Conservation (phyloP, 257 asterid genomes). For the Coffea eugenioides region DNA sequence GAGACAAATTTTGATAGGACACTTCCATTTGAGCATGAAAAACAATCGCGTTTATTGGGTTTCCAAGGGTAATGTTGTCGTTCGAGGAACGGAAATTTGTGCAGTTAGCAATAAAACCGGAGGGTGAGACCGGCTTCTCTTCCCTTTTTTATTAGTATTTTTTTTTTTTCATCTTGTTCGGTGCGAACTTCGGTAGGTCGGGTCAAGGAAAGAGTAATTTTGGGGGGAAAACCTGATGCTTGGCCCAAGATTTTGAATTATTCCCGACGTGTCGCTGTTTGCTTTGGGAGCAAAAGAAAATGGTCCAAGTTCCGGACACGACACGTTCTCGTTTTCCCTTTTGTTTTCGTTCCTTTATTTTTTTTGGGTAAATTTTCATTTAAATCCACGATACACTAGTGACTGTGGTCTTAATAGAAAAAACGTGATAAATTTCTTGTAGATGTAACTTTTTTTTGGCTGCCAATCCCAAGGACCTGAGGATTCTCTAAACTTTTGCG, state of each 20-base stretch:
- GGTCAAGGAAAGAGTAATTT: conserved; percentile 10
- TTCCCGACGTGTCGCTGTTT: conserved; percentile 16
- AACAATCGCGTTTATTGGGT: neutral
- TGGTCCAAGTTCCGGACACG: neutral
- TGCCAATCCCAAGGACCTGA: no score
- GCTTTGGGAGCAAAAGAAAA: neutral
- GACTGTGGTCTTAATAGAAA: no score
- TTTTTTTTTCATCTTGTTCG: no score
- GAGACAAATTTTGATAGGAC: neutral
- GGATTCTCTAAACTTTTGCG: no score
- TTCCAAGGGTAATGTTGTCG: neutral
- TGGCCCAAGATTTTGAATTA: conserved; percentile 16
- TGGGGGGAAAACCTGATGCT: conserved; percentile 24
- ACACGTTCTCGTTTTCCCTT: no score
- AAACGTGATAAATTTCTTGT: no score
- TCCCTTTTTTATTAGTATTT: neutral
- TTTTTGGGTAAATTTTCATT: neutral
- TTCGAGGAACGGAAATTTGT: neutral
- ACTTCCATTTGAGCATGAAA: neutral
- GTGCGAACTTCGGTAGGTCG: neutral
- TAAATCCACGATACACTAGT: no score
- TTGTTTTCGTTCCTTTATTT: neutral
- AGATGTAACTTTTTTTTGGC: no score
- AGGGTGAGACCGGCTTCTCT: neutral
- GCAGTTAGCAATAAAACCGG: neutral